Evolutionary conservation across 495 filamentous ascomycete species (phyloP).

Genomic region (Trichoderma gamsii): DNA sequence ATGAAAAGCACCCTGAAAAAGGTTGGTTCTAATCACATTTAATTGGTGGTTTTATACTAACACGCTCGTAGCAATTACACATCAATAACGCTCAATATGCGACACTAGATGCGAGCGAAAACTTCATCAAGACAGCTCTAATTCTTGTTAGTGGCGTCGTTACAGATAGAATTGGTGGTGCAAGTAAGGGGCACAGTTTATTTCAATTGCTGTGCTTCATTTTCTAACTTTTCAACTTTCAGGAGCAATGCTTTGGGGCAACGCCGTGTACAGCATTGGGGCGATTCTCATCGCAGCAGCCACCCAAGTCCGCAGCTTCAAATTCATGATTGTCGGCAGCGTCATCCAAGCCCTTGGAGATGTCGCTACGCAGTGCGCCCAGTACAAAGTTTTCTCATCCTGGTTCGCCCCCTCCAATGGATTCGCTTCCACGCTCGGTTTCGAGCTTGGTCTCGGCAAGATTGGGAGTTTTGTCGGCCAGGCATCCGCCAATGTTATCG

Average conservation of each 20-base stretch:
- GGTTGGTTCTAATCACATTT: neutral
- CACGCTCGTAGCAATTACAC: constrained; percentile 28
- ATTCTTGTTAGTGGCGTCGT: constrained; percentile 38
- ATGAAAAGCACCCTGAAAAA: constrained; percentile 4
- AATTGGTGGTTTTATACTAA: constrained; percentile 17
- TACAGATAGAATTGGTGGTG: constrained; percentile 42
- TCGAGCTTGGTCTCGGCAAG: constrained; percentile 39
- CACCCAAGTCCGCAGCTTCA: constrained; percentile 30
- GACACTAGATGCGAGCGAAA: constrained; percentile 40
- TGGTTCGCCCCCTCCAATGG: constrained; percentile 44
- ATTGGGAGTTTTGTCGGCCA: constrained; percentile 33
- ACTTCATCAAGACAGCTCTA: constrained; percentile 43
- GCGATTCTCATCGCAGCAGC: constrained; percentile 43
- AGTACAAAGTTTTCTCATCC: constrained; percentile 47
- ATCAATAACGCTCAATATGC: constrained; percentile 36
- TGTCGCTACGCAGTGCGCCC: constrained; percentile 42
- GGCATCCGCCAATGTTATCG: constrained; percentile 35
- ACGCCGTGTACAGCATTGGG: constrained; percentile 40
- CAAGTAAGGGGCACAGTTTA: constrained; percentile 22
- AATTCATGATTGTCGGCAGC: constrained; percentile 41
- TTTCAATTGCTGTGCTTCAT: neutral
- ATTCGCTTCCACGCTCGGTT: constrained; percentile 18
- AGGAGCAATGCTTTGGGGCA: constrained; percentile 36
- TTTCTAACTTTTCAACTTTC: neutral
- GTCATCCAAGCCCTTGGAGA: constrained; percentile 40